Base-by-base conservation (phyloP, 2,329 filamentous ascomycete genomes). In the Podosphaera xanthii region DNA sequence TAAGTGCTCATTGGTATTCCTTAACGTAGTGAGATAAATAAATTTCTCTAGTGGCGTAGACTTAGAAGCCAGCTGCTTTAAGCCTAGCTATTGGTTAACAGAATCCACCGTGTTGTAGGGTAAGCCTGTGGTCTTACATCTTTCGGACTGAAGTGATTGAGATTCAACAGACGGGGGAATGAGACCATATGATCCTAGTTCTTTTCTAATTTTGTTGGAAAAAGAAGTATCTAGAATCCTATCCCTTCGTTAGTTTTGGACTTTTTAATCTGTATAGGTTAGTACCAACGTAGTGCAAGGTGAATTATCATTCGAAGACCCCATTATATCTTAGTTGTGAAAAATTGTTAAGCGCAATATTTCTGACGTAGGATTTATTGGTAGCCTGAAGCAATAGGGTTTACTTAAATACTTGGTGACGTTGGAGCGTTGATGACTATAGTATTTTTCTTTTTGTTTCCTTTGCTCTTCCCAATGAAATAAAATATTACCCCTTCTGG, bases 21-120 rank as follows among this genome's bases (percentile, higher is more conserved):
- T 60, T 53, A 69, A 56, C 53, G 63, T 65, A 49, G 64, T 67
- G 33, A 69, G 61, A 50, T 67, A 69, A 34, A 66, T 64, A 50
- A 68, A 69, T 57, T 67, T 68, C 59, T 68, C 67, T 55, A 69
- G 66, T 0, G 66, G 61, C 2, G 62, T 63, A 12, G 60, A 63
- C 59, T 68, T 68, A 2, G 65, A 63, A 34, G 60, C 57, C 40
- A 69, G 61, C 60, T 68, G 66, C 60, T 66, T 66, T 36, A 69
- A 61, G 58, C 67, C 67, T 68, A 14, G 33, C 40, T 14, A 56
- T 40, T 40, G 52, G 57, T 30, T 30, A 42, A 12, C 22, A 36
- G 4, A 57, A n/a, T 40, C 36, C 36, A 34, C 40, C 33, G 38
- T 8, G 42, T 9, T 8, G 30, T 5, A 44, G 30, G 6, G 10